Evolutionary conservation across 2,329 filamentous ascomycete species (phyloP).

Genomic region (Colletotrichum karsti): DNA sequence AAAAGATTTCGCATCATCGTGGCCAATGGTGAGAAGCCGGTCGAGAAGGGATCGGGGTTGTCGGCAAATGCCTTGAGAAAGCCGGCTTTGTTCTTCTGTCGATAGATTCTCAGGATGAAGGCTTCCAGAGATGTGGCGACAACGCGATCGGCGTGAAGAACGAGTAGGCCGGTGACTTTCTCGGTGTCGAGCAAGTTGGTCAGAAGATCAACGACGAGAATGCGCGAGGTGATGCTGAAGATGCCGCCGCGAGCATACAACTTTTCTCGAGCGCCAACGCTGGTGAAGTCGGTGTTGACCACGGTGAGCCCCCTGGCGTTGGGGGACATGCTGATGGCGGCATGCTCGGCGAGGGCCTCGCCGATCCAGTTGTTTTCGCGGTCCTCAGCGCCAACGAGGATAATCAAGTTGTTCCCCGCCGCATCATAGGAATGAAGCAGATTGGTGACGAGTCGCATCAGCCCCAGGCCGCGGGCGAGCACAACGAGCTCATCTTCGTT

Average conservation of each 20-base stretch:
- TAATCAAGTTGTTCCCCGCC: slow-evolving; percentile 89
- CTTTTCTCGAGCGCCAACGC: slow-evolving; percentile 86
- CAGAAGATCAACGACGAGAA: slow-evolving; percentile 91
- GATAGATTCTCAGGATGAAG: slow-evolving; percentile 92
- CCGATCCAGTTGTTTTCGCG: slow-evolving; percentile 97
- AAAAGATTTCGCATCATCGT: slow-evolving; percentile 95
- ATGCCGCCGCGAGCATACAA: slow-evolving; percentile 91
- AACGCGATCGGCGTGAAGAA: slow-evolving; percentile 89
- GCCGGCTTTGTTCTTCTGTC: slow-evolving; percentile 92
- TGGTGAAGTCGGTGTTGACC: slow-evolving; percentile 95
- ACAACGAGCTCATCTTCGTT: slow-evolving; percentile 93
- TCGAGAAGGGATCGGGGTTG: slow-evolving; percentile 88
- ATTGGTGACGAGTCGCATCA: slow-evolving; percentile 93
- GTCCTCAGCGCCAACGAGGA: slow-evolving; percentile 89
- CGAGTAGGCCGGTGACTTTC: slow-evolving; percentile 85
- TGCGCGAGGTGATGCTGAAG: slow-evolving; percentile 95
- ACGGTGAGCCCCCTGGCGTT: slow-evolving; percentile 86
- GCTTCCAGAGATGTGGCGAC: slow-evolving; percentile 90
- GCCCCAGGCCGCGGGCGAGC: slow-evolving; percentile 88
- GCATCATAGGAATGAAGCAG: slow-evolving; percentile 97
- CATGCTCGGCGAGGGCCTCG: slow-evolving; percentile 94
- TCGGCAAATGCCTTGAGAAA: slow-evolving; percentile 98
- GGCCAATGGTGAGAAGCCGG: slow-evolving; percentile 86
- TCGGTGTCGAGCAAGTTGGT: slow-evolving; percentile 84
- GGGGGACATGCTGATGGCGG: slow-evolving; percentile 84